Percentiles rank a stretch among this genome's conserved stretches.
phyloP scores from a whole-genome alignment of 495 filamentous ascomycete genomes.

The Chaetomium tenue region DNA sequence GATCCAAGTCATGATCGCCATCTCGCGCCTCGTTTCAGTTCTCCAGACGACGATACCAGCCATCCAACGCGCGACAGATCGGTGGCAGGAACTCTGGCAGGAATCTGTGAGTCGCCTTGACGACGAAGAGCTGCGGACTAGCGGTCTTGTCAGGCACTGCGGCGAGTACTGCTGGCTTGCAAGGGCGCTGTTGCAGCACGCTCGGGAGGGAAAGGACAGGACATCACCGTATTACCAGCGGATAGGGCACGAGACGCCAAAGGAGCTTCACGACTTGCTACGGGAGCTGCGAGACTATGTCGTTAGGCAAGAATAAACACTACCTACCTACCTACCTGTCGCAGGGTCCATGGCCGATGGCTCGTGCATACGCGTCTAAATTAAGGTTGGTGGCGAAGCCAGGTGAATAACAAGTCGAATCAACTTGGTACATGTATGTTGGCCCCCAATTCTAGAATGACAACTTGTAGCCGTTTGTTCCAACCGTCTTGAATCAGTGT shows the following conservation, averaged over 20 bases:
- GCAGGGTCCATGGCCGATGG: too few relatives aligned
- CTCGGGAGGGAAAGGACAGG: not conserved
- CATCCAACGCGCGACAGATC: not conserved
- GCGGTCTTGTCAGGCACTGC: constrained; percentile 13
- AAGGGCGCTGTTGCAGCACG: constrained; percentile 7
- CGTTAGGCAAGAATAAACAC: not conserved
- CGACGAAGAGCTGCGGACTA: constrained; percentile 50
- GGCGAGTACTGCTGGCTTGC: constrained; percentile 21
- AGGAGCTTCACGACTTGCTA: constrained; percentile 9
- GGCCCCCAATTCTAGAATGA: too few relatives aligned
- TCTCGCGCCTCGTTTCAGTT: not conserved
- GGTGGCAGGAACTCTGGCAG: constrained; percentile 13
- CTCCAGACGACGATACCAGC: not conserved
- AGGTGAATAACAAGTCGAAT: too few relatives aligned
- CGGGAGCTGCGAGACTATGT: constrained; percentile 7
- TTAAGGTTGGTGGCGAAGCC: too few relatives aligned
- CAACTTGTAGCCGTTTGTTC: too few relatives aligned
- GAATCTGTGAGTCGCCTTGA: not conserved
- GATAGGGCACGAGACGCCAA: constrained; percentile 4
- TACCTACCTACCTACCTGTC: too few relatives aligned
- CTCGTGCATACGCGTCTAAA: too few relatives aligned
- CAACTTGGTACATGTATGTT: too few relatives aligned
- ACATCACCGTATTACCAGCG: not conserved
- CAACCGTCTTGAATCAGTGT: too few relatives aligned
- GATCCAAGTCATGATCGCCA: constrained; percentile 8